Evolutionary conservation across 148 eudicot species (phyloP), one percentile per base, ranked within the genome.

Genomic region (Nepenthes gracilis): DNA sequence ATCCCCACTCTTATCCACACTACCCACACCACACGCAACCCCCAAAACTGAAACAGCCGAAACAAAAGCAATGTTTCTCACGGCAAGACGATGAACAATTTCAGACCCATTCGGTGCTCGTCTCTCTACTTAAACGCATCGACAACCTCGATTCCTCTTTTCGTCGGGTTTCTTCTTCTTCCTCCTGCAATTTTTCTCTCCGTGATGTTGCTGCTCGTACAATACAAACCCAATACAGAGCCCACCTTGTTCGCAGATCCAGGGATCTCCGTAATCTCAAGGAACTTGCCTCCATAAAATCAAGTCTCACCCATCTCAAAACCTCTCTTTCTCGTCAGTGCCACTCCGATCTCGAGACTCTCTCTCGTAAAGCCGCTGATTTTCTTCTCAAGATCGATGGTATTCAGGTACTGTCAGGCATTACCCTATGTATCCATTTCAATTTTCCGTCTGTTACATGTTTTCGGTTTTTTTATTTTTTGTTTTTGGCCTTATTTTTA

Each of bases 211-310:
- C 97, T 35, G 96, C 97, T 35, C 79, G 85, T 50, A 80, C 81
- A 13, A 85, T 92, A 62, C 97, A 91, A 61, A 70, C 85, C 80
- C 89, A 85, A 67, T 91, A 87, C 65, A 72, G 97, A 64, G 84
- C 70, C 36, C 83, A 74, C 64, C 81, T 91, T 12, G 85, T 78
- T 47, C 81, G 77, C 63, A 81, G 97, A 91, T 91, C 97, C 36
- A 72, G 75, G 38, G 79, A 81, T 10, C 79, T 91, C 23, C 64
- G 92, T 1, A 77, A 87, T 23, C 84, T 91, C 12, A 85, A 87
- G 55, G 71, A 76, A 5, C 81, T 91, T 12, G 89, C 95, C 68
- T 73, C 62, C 4, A 61, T 91, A 65, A 91, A 91, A 69, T 81
- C 95, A 0, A 45, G 64, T 35, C 74, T 91, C 60, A 68, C 53